Base-by-base conservation (phyloP, 1,139 yeast species). In the Pichia sp. region DNA sequence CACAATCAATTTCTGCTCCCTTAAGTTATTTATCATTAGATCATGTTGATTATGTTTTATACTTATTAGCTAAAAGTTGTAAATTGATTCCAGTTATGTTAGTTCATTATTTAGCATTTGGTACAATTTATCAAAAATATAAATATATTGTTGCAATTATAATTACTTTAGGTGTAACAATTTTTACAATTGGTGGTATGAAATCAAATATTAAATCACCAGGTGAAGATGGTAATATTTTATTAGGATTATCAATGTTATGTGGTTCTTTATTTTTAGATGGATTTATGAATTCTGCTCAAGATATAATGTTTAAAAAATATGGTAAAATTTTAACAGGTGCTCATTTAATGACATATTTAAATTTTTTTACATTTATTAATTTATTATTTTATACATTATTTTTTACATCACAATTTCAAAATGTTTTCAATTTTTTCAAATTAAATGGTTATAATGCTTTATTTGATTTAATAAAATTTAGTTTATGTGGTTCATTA, bases 271-370 rank as follows among this genome's bases (percentile, higher is more conserved):
- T 92, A 66, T 62, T 92, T 16, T 69, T 92, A 35, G 98, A 92
- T 61, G 98, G 98, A 0, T 68, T 90, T 49, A 89, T 96, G 29
- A 92, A 90, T 64, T 86, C 97, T 4, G 83, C 96, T 0, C 98
- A 92, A 62, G 98, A 92, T 63, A 80, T 83, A 46, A 67, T 92
- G 61, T 84, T 92, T 57, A 76, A 74, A 49, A 42, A 23, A 10
- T 26, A 39, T 8, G 42, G 45, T 43, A 63, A 16, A 16, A 16
- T 61, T 34, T 57, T 65, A 38, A 76, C 86, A 0, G 97, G 97
- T 0, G 92, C 92, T 2, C 87, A 82, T 54, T 68, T 92, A 64
- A 92, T 94, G 97, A 76, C 87, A 49, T 76, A 86, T 3, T 71
- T 92, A 53, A 92, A 92, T 60, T 57, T 76, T 45, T 71, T 84